Evolutionary conservation across 306 rosid genomes (phyloP), one percentile per base, ranked within the genome.

Genomic region (Cicer judaicum): DNA sequence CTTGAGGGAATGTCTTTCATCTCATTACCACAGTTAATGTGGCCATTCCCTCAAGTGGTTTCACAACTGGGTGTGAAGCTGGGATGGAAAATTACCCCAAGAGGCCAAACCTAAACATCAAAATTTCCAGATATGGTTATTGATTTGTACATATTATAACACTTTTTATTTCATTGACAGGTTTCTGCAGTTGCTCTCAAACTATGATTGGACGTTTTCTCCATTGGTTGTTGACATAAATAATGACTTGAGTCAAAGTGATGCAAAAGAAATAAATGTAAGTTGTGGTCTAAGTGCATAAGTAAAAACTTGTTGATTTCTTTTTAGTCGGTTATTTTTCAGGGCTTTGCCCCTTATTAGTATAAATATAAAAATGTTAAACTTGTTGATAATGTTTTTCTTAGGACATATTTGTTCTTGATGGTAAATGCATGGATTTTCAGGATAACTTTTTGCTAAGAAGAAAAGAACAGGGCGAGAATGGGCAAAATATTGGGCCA

Each of bases 131-230:
- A 16, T 18, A 12, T 65, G 54, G 40, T 18, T 65, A 44, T 65
- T 44, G 71, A 65, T 64, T 64, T 64, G 29, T 89, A 78, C 92
- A 89, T 68, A 79, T 40, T 16, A 83, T 79, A 92, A 88, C 76
- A 86, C 36, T 60, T 67, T 64, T 64, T 11, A 55, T 59, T 83
- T 76, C 7, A 14, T 79, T 62, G 64, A 73, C 86, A 94, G 98
- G 89, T 94, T 94, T 85, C 79, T 94, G 75, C 82, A 89, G 73
- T 75, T 90, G 79, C 83, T 91, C 72, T 85, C 95, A 46, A 82
- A 89, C 71, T 93, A 88, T 80, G 94, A 91, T 72, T 93, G 97
- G 98, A 82, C 90, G 64, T 93, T 88, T 83, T 85, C 91, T 71
- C 84, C 96, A 4, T 62, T 94, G 70, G 69, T 91, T 75, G 93